A percentile compares a stretch with the other conserved stretches of the same genome.
Evolutionary conservation across 495 filamentous ascomycete genomes (phyloP).

Genomic region (Pyronema omphalodes): DNA sequence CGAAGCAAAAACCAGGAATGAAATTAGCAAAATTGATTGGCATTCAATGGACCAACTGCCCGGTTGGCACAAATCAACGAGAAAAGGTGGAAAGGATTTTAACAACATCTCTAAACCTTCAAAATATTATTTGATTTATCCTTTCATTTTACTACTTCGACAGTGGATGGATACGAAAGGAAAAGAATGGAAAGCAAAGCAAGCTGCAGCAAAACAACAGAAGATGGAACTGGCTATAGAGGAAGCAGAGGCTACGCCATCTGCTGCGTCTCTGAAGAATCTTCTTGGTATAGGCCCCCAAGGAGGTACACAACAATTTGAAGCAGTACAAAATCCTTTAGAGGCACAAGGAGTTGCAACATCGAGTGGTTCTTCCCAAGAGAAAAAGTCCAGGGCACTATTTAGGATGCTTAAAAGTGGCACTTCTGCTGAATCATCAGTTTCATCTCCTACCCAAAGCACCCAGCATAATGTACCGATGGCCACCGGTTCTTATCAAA

Average conservation of each 20-base stretch:
- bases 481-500: neutral
- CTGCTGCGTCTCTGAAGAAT: conserved; percentile 4
- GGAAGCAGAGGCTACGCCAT: conserved; percentile 3
- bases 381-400: no score
- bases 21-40: conserved; percentile 93
- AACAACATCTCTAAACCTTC: conserved; percentile 30
- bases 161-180: conserved; percentile 77
- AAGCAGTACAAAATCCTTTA: no score
- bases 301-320: neutral
- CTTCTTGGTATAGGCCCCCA: conserved; percentile 5
- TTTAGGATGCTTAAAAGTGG: no score
- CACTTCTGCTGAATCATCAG: neutral
- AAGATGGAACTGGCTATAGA: conserved; percentile 9
- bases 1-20: conserved; percentile 77
- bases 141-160: conserved; percentile 68
- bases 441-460: neutral
- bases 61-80: conserved; percentile 43
- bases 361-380: no score
- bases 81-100: conserved; percentile 38
- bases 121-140: conserved; percentile 97
- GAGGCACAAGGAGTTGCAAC: no score
- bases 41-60: conserved; percentile 76
- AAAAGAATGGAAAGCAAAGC: conserved; percentile 37
- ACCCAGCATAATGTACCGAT: neutral
- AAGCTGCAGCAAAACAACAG: conserved; percentile 13